Base-by-base conservation (phyloP, 257 asterid species). In the Osmanthus fragrans region DNA sequence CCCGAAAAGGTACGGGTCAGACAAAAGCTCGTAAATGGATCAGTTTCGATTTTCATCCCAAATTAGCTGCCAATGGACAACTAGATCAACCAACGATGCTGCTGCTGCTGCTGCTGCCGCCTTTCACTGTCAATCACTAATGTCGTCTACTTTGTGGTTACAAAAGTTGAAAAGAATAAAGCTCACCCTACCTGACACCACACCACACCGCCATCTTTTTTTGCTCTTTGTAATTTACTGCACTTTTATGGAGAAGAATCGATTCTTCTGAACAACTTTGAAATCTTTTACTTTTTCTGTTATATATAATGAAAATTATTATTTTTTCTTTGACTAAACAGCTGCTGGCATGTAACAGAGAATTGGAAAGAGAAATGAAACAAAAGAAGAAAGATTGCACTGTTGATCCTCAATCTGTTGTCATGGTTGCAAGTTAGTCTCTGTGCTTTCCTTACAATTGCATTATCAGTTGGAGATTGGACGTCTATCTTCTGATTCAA, bases 181-280 rank as follows among this genome's bases (percentile, higher is more conserved):
- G 34, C 69, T 3, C 69, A 54, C 2, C 4, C 0, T 19, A 63
- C 7, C 12, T 7, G 4, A 15, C 7, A 15, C 8, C 13, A 23
- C 12, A 15, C 7, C 30, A 8, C 13, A 23, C 10, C 11, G 4
- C 33, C 7, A n/a, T 40, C 77, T 65, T 47, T 51, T 47, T 39
- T n/a, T n/a, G n/a, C 69, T 69, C 25, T 56, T 34, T 33, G 45
- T 67, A 4, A 23, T 79, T n/a, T 73, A 25, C 11, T 32, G 32
- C 51, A 45, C 78, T 65, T 70, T 40, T 33, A 69, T n/a, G 21
- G 6, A 5, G 82, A 78, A 75, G 82, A 73, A 77, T 65, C 73
- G 80, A 79, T 79, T 79, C 80, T 42, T 75, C 75, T 18, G 70
- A 25, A 63, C 32, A 60, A 23, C 67, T 18, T 16, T 51, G 9